These are phyloP conservation scores for Linnemannia elongata DNA, from an alignment of 192 early-diverging fungal genomes.

Conservation along the genomic window DNA sequence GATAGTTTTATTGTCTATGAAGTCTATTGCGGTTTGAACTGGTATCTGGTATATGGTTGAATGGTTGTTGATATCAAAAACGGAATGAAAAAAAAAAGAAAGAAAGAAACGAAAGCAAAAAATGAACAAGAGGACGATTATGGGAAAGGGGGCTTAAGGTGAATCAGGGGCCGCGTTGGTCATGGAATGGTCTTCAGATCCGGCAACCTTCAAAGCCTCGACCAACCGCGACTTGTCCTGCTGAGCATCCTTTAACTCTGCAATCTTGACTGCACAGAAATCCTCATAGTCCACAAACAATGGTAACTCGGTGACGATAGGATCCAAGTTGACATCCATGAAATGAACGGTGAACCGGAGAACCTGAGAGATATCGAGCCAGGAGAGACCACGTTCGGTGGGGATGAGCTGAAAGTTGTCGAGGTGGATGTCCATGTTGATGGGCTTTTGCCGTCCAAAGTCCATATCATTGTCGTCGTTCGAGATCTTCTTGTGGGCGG, in stretches of 20 bases:
- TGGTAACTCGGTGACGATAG: conserved; percentile 30
- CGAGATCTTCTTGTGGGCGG: conserved; percentile 21
- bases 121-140: too few species aligned
- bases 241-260: neutral
- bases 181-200: neutral
- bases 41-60: too few species aligned
- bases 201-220: neutral
- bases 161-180: neutral
- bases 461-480: conserved; percentile 44
- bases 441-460: conserved; percentile 33
- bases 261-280: neutral
- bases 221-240: neutral
- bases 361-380: conserved; percentile 45
- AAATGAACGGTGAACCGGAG: conserved; percentile 35
- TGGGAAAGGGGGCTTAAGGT: neutral
- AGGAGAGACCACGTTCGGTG: conserved; percentile 29
- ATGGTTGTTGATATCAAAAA: too few species aligned
- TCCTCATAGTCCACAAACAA: conserved; percentile 39
- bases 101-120: too few species aligned
- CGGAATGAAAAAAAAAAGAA: too few species aligned
- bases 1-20: too few species aligned
- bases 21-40: too few species aligned
- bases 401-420: conserved; percentile 52
- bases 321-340: conserved; percentile 34
- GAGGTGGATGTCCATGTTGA: conserved; percentile 33